Conservation (phyloP, 176 grass and related monocot genomes). For the Bromus sterilis region DNA sequence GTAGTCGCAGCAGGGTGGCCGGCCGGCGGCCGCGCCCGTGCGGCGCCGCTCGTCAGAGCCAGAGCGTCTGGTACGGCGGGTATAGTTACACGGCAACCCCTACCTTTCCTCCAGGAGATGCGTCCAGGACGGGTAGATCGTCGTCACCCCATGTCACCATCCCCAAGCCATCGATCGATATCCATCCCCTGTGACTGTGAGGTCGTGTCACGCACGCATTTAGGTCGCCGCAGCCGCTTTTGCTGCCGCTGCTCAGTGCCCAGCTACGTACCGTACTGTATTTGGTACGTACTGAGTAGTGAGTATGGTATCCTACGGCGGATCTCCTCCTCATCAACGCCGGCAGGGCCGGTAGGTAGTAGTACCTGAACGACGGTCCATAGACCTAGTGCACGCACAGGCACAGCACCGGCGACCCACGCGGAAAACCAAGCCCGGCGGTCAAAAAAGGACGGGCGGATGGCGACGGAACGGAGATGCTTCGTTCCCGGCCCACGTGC, state of each 20-base stretch:
- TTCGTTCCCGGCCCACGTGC: constrained; percentile 21
- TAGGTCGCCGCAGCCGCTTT: background rate
- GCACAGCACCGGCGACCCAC: background rate
- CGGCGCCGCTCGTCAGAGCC: background rate
- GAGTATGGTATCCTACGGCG: background rate
- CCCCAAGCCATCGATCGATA: too few species aligned
- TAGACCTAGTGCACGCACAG: background rate
- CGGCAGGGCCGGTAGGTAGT: background rate
- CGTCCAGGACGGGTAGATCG: background rate
- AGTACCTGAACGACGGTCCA: too few species aligned
- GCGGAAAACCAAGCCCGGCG: background rate
- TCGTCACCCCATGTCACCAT: background rate
- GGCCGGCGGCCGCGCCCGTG: background rate
- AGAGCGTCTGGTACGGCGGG: background rate
- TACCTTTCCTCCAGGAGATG: background rate
- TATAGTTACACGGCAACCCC: background rate
- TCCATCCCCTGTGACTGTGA: background rate
- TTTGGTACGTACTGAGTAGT: too few species aligned
- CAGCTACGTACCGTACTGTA: too few species aligned
- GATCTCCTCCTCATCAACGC: background rate
- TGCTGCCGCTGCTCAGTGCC: too few species aligned
- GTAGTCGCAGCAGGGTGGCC: background rate
- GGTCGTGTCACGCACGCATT: background rate
- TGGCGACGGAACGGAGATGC: background rate
- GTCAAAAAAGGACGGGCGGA: background rate